Conservation (phyloP, 192 early-diverging fungal species). For the Mortierella alpina region DNA sequence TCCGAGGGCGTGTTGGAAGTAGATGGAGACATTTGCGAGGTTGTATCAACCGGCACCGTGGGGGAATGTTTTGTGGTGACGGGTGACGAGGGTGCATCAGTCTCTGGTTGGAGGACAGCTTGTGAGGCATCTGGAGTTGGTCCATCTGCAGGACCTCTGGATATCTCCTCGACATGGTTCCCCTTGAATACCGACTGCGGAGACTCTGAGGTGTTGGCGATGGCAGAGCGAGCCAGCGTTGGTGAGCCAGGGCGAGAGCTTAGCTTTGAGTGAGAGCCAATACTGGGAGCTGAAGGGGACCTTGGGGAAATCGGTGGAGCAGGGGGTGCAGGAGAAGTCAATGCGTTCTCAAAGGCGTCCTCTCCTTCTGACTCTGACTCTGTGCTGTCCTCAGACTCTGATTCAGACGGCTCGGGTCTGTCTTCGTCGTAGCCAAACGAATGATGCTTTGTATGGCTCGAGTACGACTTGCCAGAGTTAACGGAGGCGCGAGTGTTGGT, state of each 20-base stretch:
- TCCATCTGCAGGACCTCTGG: no score
- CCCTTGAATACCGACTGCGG: background rate
- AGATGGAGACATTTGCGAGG: background rate
- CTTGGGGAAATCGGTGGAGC: conserved; percentile 3
- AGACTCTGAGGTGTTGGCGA: background rate
- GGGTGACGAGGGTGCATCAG: background rate
- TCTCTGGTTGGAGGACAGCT: background rate
- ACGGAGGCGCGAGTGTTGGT: conserved; percentile 24
- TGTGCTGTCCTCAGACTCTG: conserved; percentile 41
- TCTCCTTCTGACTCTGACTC: conserved; percentile 48
- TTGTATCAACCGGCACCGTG: background rate
- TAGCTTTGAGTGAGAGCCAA: background rate
- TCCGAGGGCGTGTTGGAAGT: background rate
- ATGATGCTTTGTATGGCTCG: conserved; percentile 50
- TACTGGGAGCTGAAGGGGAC: conserved; percentile 9
- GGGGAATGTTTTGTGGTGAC: background rate
- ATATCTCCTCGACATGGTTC: no score
- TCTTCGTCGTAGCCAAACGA: conserved; percentile 40
- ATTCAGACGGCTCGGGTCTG: conserved; percentile 38
- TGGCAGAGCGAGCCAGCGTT: background rate
- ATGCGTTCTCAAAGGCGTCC: conserved; percentile 7
- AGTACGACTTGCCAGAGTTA: conserved; percentile 31
- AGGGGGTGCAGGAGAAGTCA: conserved; percentile 4
- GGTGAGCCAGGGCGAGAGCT: background rate
- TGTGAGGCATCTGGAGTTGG: no score